These are phyloP conservation scores for Cyathus striatus DNA, from an alignment of 768 basidiomycete genomes.

Conservation along the genomic window DNA sequence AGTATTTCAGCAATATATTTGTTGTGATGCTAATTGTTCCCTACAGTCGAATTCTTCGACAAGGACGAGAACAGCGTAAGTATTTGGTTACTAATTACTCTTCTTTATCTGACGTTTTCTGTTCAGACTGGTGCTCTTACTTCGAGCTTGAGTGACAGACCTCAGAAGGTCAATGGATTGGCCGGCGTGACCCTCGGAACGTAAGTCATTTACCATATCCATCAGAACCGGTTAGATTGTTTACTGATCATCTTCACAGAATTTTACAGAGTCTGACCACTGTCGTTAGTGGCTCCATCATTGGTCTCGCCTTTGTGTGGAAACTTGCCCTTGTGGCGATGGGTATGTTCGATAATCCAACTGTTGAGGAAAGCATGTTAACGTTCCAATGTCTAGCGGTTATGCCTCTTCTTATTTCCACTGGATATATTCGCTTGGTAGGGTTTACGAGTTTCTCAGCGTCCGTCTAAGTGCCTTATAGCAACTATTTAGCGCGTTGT, in stretches of 20 bases:
- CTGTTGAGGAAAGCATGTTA: background rate
- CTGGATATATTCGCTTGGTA: slow-evolving; percentile 82
- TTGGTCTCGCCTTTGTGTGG: slow-evolving; percentile 78
- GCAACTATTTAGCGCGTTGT: slow-evolving; percentile 56
- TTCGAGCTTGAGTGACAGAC: slow-evolving; percentile 73
- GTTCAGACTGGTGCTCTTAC: slow-evolving; percentile 75
- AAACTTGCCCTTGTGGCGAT: slow-evolving; percentile 80
- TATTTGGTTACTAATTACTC: slow-evolving; percentile 2
- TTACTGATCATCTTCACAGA: slow-evolving; percentile 21
- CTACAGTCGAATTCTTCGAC: slow-evolving; percentile 88
- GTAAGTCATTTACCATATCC: slow-evolving; percentile 27
- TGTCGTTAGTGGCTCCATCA: slow-evolving; percentile 60
- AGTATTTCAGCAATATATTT: slow-evolving; percentile 19
- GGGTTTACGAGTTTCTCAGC: background rate
- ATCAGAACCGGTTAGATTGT: no score
- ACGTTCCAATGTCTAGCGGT: slow-evolving; percentile 60
- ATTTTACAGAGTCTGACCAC: slow-evolving; percentile 79
- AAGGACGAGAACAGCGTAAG: slow-evolving; percentile 74
- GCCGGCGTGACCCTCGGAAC: slow-evolving; percentile 86
- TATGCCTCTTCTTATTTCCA: slow-evolving; percentile 60
- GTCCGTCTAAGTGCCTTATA: background rate
- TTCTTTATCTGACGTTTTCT: slow-evolving; percentile 4
- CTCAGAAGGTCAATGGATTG: slow-evolving; percentile 85
- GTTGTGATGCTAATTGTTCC: slow-evolving; percentile 2
- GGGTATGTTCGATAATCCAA: slow-evolving; percentile 27